Percentiles rank a stretch among this genome's conserved stretches.
phyloP scores from a whole-genome alignment of 2,329 filamentous ascomycete species.

The Penicillium sp. region DNA sequence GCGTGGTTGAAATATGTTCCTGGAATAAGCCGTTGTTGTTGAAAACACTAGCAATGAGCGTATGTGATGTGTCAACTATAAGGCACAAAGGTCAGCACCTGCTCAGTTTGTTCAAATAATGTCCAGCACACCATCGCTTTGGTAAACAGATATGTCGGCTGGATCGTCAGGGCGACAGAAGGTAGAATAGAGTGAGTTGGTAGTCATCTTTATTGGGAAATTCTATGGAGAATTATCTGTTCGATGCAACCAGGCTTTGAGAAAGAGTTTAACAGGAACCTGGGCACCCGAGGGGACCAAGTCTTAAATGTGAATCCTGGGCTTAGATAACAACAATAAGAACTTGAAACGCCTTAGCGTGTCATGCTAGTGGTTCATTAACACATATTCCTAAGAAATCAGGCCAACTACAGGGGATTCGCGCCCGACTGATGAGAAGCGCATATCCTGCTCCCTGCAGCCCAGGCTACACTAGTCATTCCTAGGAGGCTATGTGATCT shows the following conservation, averaged over 20 bases:
- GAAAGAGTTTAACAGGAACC: not conserved
- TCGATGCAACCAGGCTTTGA: not conserved
- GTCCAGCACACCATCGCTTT: not conserved
- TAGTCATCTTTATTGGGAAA: not conserved
- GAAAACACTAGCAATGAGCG: not conserved
- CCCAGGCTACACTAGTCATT: not conserved
- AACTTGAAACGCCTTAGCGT: not conserved
- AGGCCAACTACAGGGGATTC: not conserved
- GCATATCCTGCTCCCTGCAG: not conserved
- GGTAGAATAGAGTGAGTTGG: not conserved
- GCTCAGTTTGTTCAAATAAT: not conserved
- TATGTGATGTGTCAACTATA: not conserved
- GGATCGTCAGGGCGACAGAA: not conserved
- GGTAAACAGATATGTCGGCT: not conserved
- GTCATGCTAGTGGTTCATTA: not conserved
- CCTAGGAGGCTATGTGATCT: not conserved
- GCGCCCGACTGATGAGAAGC: not conserved
- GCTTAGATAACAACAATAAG: not conserved
- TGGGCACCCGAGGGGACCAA: no score
- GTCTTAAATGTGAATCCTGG: no score
- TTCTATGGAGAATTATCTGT: not conserved
- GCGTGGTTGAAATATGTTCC: conserved; percentile 3
- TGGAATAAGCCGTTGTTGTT: conserved; percentile 14
- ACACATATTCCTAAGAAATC: not conserved
- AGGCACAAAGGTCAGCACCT: not conserved